Percentiles rank a stretch among this genome's conserved stretches.
Evolutionary conservation across 495 filamentous ascomycete species (phyloP).

Genomic region (Evernia prunastri): DNA sequence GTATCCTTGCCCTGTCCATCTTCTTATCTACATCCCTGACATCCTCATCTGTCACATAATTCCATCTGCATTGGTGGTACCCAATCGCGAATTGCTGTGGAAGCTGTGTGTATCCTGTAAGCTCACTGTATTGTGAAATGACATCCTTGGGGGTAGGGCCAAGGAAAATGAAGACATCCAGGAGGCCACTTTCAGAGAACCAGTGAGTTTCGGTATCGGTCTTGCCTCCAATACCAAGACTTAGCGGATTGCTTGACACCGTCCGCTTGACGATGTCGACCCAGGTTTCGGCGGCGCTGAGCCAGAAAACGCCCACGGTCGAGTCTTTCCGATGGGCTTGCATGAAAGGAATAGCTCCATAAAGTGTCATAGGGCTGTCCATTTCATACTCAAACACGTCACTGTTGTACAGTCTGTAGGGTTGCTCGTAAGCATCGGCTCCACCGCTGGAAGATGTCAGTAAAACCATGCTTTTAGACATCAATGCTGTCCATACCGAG

Average conservation of each 20-base stretch:
- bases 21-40: slow-evolving; percentile 93
- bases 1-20: slow-evolving; percentile 89
- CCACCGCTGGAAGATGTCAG: slow-evolving; percentile 53
- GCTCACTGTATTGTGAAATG: slow-evolving; percentile 71
- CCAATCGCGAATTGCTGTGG: slow-evolving; percentile 87
- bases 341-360: slow-evolving; percentile 93
- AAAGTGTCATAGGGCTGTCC: slow-evolving; percentile 97
- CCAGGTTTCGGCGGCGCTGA: slow-evolving; percentile 97
- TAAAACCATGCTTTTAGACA: neutral
- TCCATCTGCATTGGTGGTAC: slow-evolving; percentile 98
- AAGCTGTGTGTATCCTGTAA: slow-evolving; percentile 90
- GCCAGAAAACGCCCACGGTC: slow-evolving; percentile 96
- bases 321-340: slow-evolving; percentile 91
- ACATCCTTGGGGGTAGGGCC: slow-evolving; percentile 79
- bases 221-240: slow-evolving; percentile 60
- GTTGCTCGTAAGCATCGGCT: slow-evolving; percentile 74
- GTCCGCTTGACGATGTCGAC: slow-evolving; percentile 86
- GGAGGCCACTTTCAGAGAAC: slow-evolving; percentile 84
- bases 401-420: slow-evolving; percentile 92
- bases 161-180: slow-evolving; percentile 92
- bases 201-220: slow-evolving; percentile 86
- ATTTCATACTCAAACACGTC: slow-evolving; percentile 98
- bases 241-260: slow-evolving; percentile 65
- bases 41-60: slow-evolving; percentile 94
- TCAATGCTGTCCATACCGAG: slow-evolving; percentile 44